These are phyloP conservation scores for Calocybe cyanea DNA, from an alignment of 768 basidiomycete species.

Conservation along the genomic window DNA sequence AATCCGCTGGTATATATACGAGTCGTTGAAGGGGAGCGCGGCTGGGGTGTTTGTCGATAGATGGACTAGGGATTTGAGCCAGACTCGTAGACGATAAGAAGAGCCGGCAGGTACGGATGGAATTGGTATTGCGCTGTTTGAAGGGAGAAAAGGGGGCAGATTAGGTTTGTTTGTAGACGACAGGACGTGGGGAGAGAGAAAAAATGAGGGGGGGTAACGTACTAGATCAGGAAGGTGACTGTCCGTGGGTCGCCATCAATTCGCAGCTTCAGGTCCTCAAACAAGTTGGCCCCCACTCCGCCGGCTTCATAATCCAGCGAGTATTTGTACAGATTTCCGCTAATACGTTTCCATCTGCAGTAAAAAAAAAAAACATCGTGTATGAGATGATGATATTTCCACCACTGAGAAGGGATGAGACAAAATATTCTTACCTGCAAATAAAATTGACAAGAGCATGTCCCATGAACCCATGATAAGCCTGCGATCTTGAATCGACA, in stretches of 20 bases:
- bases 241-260: conserved; percentile 52
- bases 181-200: too few relatives aligned
- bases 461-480: conserved; percentile 56
- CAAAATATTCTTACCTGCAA: conserved; percentile 36
- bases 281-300: conserved; percentile 52
- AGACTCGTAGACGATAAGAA: conserved; percentile 60
- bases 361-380: background rate
- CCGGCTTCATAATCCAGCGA: conserved; percentile 64
- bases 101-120: conserved; percentile 51
- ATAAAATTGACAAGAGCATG: conserved; percentile 54
- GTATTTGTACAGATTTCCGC: conserved; percentile 45
- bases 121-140: conserved; percentile 48
- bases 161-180: too few relatives aligned
- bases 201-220: conserved; percentile 5
- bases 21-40: conserved; percentile 38
- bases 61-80: conserved; percentile 49
- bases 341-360: conserved; percentile 46
- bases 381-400: too few relatives aligned
- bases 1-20: conserved; percentile 60
- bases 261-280: conserved; percentile 49
- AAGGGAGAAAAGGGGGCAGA: conserved; percentile 5
- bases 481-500: conserved; percentile 38
- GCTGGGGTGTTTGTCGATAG: conserved; percentile 25
- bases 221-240: conserved; percentile 62
- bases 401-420: too few relatives aligned